phyloP scores from a whole-genome alignment of 2,329 filamentous ascomycete genomes.

The Pseudopithomyces chartarum region DNA sequence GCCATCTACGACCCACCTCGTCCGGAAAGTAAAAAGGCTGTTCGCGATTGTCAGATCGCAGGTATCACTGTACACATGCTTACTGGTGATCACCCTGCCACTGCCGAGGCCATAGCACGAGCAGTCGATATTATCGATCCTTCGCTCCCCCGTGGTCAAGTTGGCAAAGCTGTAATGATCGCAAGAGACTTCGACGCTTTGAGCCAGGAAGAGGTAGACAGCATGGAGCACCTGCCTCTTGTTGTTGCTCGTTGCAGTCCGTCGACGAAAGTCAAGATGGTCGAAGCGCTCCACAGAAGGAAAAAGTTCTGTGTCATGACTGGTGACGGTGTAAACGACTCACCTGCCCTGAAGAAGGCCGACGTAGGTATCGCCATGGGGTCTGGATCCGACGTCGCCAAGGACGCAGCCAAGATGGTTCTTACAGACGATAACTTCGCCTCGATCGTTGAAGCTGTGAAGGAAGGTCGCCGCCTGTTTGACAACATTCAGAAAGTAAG shows the following conservation, averaged over 20 bases:
- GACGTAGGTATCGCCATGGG: conserved; percentile 52
- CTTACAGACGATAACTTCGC: conserved; percentile 50
- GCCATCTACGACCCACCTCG: conserved; percentile 88
- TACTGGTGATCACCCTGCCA: conserved; percentile 54
- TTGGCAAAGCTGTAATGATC: conserved; percentile 45
- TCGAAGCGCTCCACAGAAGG: conserved; percentile 47
- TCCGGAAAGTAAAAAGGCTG: conserved; percentile 70
- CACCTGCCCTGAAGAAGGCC: conserved; percentile 47
- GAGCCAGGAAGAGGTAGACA: conserved; percentile 50
- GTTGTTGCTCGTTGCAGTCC: conserved; percentile 54
- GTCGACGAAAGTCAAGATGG: conserved; percentile 55
- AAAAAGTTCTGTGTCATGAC: conserved; percentile 50
- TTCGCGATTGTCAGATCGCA: conserved; percentile 51
- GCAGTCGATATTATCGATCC: conserved; percentile 51
- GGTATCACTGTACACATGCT: conserved; percentile 58
- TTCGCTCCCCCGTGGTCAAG: conserved; percentile 15
- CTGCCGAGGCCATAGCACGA: conserved; percentile 53
- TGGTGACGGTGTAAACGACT: conserved; percentile 50
- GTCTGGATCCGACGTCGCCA: conserved; percentile 47
- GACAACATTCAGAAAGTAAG: conserved; percentile 49
- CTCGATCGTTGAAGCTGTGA: conserved; percentile 48
- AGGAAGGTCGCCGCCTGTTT: conserved; percentile 48
- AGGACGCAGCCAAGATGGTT: conserved; percentile 49
- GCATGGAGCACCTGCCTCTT: conserved; percentile 47
- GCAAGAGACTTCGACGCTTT: conserved; percentile 52